phyloP scores from a whole-genome alignment of 345 rosid species.

The Raphanus raphanistrum region DNA sequence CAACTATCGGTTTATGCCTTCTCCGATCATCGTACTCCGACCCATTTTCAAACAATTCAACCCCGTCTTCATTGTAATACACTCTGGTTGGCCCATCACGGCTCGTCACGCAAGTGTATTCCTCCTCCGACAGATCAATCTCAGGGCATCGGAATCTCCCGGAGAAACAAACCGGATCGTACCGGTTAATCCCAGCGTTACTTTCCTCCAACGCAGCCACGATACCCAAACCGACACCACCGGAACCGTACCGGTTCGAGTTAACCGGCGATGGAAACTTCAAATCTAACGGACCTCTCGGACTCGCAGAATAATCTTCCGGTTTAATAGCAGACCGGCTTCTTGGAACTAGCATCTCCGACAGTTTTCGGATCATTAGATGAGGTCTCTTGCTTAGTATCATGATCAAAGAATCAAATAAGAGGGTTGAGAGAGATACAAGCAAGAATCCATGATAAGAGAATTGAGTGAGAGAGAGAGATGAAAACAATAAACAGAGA shows the following conservation, averaged over 20 bases:
- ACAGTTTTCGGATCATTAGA: slow-evolving; percentile 63
- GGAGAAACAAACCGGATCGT: slow-evolving; percentile 40
- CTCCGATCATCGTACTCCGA: not conserved
- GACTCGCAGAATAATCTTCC: slow-evolving; percentile 51
- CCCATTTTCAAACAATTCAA: slow-evolving; percentile 16
- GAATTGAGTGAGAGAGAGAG: not conserved
- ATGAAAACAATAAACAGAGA: not conserved
- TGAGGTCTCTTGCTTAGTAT: slow-evolving; percentile 63
- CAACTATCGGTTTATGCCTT: slow-evolving; percentile 7
- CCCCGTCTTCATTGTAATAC: slow-evolving; percentile 45
- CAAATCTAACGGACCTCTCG: slow-evolving; percentile 66
- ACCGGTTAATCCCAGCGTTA: slow-evolving; percentile 27
- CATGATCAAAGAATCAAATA: slow-evolving; percentile 7
- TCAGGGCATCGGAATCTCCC: slow-evolving; percentile 40
- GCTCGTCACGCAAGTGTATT: slow-evolving; percentile 63
- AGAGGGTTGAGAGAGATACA: not conserved
- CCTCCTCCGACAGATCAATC: slow-evolving; percentile 50
- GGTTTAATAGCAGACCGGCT: slow-evolving; percentile 41
- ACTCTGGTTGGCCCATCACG: slow-evolving; percentile 47
- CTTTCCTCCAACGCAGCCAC: slow-evolving; percentile 64
- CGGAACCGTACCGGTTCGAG: slow-evolving; percentile 46
- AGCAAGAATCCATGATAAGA: not conserved
- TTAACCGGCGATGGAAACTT: slow-evolving; percentile 60
- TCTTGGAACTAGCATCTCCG: slow-evolving; percentile 62
- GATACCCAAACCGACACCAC: slow-evolving; percentile 74